Evolutionary conservation across 1,139 yeast species (phyloP), one percentile per base, ranked within the genome.

Genomic region (Debaryomyces coudertii): DNA sequence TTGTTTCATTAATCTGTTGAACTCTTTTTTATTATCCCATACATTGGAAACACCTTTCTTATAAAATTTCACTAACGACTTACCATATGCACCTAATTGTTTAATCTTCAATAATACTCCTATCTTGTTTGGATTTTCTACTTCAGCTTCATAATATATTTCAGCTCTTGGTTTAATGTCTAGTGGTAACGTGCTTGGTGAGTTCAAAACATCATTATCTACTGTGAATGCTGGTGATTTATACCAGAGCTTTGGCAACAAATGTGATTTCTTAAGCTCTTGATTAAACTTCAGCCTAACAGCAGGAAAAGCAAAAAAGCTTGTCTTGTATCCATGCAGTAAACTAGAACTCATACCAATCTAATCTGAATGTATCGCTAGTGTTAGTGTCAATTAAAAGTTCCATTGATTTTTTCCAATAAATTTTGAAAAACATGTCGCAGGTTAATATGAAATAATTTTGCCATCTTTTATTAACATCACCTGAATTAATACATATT

Each of bases 21-120:
- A 58, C 5, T 50, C 48, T 28, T 56, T 58, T 40, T 77, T 71
- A 38, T 66, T 63, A 3, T 60, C 52, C 82, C 84, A 81, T 1
- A 82, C 77, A 53, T 78, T 80, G 11, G 59, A 53, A 2, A 82
- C 68, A 1, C 88, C 89, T 0, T 61, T 55, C 50, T 76, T 77
- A 62, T 82, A 82, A 58, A 83, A 83, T 2, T 53, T 52, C 28
- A 73, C 56, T 41, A 79, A 51, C 0, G 65, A 50, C 54, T 75
- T 77, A 16, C 73, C 79, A 54, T 70, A 79, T 0, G 64, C 65
- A 7, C 60, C 53, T 22, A 60, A 59, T 53, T 77, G 81, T 47
- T 66, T 69, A 22, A 64, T 23, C 47, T 66, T 67, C 41, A 77
- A 56, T 1, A 44, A 11, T 0, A 57, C 0, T 0, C 66, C 63